These are phyloP conservation scores for Phoma herbarum DNA, from an alignment of 2,329 filamentous ascomycete species.

Conservation along the genomic window DNA sequence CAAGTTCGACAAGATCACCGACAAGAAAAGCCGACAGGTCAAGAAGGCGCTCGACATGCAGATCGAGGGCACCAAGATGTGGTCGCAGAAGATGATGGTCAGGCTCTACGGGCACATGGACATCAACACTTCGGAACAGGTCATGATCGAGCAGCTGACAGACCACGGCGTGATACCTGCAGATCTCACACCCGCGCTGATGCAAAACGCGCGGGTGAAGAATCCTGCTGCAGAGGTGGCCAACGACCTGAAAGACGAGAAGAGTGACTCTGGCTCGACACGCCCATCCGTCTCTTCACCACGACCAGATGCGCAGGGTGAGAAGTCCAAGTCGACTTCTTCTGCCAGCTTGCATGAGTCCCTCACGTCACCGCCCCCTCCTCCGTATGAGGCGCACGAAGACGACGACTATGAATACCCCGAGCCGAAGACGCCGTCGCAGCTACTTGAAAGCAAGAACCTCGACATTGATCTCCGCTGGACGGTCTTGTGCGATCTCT, in stretches of 20 bases:
- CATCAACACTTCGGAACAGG: conserved; percentile 86
- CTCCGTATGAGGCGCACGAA: conserved; percentile 67
- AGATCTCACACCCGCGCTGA: conserved; percentile 85
- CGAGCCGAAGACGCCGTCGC: conserved; percentile 81
- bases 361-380: conserved; percentile 60
- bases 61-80: conserved; percentile 87
- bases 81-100: conserved; percentile 98
- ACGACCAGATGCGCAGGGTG: conserved; percentile 31
- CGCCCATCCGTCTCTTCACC: conserved; percentile 47
- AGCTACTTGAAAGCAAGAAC: conserved; percentile 80
- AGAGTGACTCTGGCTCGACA: conserved; percentile 37
- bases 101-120: conserved; percentile 96
- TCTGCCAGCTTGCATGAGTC: conserved; percentile 43
- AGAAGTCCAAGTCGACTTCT: conserved; percentile 45
- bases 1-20: conserved; percentile 67
- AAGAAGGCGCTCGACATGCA: conserved; percentile 77
- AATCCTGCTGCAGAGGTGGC: conserved; percentile 79
- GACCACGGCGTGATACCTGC: conserved; percentile 87
- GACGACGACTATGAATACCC: conserved; percentile 76
- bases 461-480: conserved; percentile 96
- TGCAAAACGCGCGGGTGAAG: conserved; percentile 90
- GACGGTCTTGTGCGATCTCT: conserved; percentile 96
- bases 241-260: conserved; percentile 11
- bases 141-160: conserved; percentile 98
- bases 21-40: conserved; percentile 67